phyloP scores from a whole-genome alignment of 176 grass and related monocot genomes.

The barley (Hordeum vulgare) region MorexV3_pseudomolecules_assembly NC_058523.1:24327707-24328206 shows the following conservation, averaged over 20 bases:
- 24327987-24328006: too few species aligned
- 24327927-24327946: not conserved
- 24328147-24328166: conserved; percentile 87
- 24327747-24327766: conserved; percentile 64
- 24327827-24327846: conserved; percentile 67
- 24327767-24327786: conserved; percentile 96
- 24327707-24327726: too few species aligned
- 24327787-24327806: conserved; percentile 99
- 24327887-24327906: conserved; percentile 73
- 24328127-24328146: conserved; percentile 67
- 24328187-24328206: conserved; percentile 63
- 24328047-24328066: not conserved
- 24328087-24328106: conserved; percentile 96
- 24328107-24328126: conserved; percentile 54
- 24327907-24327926: conserved; percentile 83
- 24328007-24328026: not conserved
- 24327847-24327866: conserved; percentile 70
- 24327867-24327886: conserved; percentile 80
- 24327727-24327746: not conserved
- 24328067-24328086: conserved; percentile 22
- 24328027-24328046: conserved; percentile 4
- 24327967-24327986: too few species aligned
- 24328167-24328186: conserved; percentile 79
- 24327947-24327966: not conserved
- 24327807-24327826: conserved; percentile 96